phyloP scores from a whole-genome alignment of 495 filamentous ascomycete genomes.

The Glarea lozoyensis region DNA sequence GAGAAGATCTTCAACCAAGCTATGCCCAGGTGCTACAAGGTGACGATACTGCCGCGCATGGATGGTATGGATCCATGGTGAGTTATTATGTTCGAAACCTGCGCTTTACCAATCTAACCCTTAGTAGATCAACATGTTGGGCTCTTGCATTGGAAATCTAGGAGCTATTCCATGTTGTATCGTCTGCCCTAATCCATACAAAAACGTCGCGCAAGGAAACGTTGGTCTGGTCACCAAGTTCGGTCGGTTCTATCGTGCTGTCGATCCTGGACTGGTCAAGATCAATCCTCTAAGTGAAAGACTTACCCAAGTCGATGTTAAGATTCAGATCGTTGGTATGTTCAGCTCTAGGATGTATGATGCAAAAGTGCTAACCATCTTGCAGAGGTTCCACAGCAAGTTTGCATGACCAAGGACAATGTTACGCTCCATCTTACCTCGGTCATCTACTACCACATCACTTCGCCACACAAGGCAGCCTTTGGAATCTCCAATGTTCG shows the following conservation, averaged over 20 bases:
- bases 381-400: slow-evolving; percentile 83
- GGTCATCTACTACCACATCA: slow-evolving; percentile 99
- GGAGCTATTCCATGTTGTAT: slow-evolving; percentile 92
- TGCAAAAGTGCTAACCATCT: slow-evolving; percentile 6
- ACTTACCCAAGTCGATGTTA: slow-evolving; percentile 90
- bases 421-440: slow-evolving; percentile 88
- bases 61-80: slow-evolving; percentile 79
- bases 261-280: slow-evolving; percentile 95
- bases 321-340: slow-evolving; percentile 90
- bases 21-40: slow-evolving; percentile 73
- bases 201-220: slow-evolving; percentile 84
- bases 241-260: slow-evolving; percentile 90
- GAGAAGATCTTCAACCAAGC: slow-evolving; percentile 78
- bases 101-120: not conserved
- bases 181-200: slow-evolving; percentile 93
- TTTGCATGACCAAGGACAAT: slow-evolving; percentile 99
- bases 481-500: slow-evolving; percentile 94
- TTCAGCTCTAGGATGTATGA: slow-evolving; percentile 16
- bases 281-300: slow-evolving; percentile 94
- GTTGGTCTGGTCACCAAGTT: slow-evolving; percentile 95
- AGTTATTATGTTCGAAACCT: not conserved
- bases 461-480: slow-evolving; percentile 89
- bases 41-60: slow-evolving; percentile 63
- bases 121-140: slow-evolving; percentile 55
- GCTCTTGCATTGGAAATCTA: slow-evolving; percentile 64